Conservation (phyloP, 225 moss, liverwort and hornwort genomes). For the Anthoceros angustus region DNA sequence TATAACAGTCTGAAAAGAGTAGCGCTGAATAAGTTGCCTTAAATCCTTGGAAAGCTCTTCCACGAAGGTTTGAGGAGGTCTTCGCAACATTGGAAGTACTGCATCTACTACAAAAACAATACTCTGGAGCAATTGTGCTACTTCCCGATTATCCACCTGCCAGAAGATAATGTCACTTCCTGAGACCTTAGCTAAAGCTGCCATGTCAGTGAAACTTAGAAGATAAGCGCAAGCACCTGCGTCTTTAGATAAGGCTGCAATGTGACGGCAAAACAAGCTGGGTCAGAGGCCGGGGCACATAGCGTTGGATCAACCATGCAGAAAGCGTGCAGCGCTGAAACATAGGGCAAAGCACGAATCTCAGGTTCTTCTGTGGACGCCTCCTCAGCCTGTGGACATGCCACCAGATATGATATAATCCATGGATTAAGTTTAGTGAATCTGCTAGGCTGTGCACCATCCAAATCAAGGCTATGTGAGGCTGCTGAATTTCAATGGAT, state of each 20-base stretch:
- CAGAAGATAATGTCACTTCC: conserved; percentile 12
- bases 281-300: conserved; percentile 81
- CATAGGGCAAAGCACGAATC: conserved; percentile 75
- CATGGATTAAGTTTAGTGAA: background rate
- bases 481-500: background rate
- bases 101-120: conserved; percentile 92
- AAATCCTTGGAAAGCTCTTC: conserved; percentile 88
- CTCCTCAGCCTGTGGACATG: conserved; percentile 58
- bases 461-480: background rate
- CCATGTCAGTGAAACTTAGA: background rate
- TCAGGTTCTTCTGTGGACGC: conserved; percentile 59
- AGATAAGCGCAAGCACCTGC: conserved; percentile 24
- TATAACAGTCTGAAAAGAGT: conserved; percentile 77
- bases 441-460: no score
- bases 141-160: conserved; percentile 64
- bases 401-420: background rate
- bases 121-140: conserved; percentile 83
- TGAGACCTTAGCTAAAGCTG: background rate
- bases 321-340: conserved; percentile 87
- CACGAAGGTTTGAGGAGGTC: conserved; percentile 82
- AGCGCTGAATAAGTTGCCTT: conserved; percentile 60
- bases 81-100: conserved; percentile 70
- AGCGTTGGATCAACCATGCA: conserved; percentile 86
- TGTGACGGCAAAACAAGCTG: conserved; percentile 80
- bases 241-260: conserved; percentile 89